A percentile compares a stretch with the other conserved stretches of the same genome.
phyloP scores from a whole-genome alignment of 257 asterid species.

The Coffea canephora region DNA sequence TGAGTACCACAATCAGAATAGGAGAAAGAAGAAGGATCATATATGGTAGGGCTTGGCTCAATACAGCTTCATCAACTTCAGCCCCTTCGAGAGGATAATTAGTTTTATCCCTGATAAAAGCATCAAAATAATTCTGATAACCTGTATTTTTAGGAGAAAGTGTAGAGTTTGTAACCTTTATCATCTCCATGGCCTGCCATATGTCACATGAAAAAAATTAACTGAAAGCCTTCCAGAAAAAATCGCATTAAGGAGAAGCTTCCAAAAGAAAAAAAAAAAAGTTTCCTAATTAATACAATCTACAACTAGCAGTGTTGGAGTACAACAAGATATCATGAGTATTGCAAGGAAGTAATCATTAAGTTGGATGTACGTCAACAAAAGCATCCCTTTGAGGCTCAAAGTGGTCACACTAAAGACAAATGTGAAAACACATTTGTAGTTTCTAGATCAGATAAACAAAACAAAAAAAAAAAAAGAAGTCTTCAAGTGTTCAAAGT shows the following conservation, averaged over 20 bases:
- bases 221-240: background rate
- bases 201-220: conserved; percentile 7
- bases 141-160: conserved; percentile 35
- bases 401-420: no score
- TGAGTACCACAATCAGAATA: conserved; percentile 49
- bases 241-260: background rate
- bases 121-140: conserved; percentile 74
- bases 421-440: no score
- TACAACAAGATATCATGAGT: no score
- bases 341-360: no score
- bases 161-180: conserved; percentile 55
- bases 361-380: no score
- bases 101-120: conserved; percentile 56
- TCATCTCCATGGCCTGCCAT: conserved; percentile 89
- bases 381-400: no score
- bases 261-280: background rate
- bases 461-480: no score
- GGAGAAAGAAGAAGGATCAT: conserved; percentile 65
- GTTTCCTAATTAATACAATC: background rate
- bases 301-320: background rate
- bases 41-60: conserved; percentile 55
- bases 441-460: no score
- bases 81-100: conserved; percentile 39
- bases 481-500: no score
- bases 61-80: conserved; percentile 46